phyloP scores from a whole-genome alignment of 495 filamentous ascomycete genomes.

The Platismatia glauca region DNA sequence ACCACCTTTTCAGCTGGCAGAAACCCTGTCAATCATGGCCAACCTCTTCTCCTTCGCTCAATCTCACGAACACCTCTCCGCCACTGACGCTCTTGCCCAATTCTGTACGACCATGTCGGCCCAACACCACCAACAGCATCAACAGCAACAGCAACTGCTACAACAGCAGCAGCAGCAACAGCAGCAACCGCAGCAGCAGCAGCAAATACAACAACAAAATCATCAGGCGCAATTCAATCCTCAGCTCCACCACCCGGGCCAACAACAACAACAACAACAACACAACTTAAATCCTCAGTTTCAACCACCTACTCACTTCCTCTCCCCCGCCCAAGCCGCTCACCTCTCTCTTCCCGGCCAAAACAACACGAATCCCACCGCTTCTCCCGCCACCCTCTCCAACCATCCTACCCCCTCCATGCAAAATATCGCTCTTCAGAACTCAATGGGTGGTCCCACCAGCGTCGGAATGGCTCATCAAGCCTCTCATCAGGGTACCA shows the following conservation, averaged over 20 bases:
- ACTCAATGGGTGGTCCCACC: conserved; percentile 29
- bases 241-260: conserved; percentile 12
- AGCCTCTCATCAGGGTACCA: conserved; percentile 62
- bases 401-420: conserved; percentile 22
- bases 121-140: conserved; percentile 35
- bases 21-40: conserved; percentile 68
- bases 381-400: conserved; percentile 32
- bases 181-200: conserved; percentile 10
- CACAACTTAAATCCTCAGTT: conserved; percentile 8
- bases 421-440: conserved; percentile 32
- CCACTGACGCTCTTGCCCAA: conserved; percentile 53
- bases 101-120: conserved; percentile 41
- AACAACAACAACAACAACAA: conserved; percentile 6
- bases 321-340: conserved; percentile 40
- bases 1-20: conserved; percentile 46
- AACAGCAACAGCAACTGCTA: conserved; percentile 30
- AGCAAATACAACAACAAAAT: conserved; percentile 29
- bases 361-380: conserved; percentile 34
- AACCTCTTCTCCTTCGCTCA: conserved; percentile 55
- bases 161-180: conserved; percentile 7
- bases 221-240: conserved; percentile 19
- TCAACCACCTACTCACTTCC: conserved; percentile 35
- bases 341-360: conserved; percentile 42
- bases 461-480: conserved; percentile 56
- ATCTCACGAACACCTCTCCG: conserved; percentile 45